A percentile compares a stretch with the other conserved stretches of the same genome.
Evolutionary conservation across 306 rosid species (phyloP).

Genomic region (Vachellia pachyceras): DNA sequence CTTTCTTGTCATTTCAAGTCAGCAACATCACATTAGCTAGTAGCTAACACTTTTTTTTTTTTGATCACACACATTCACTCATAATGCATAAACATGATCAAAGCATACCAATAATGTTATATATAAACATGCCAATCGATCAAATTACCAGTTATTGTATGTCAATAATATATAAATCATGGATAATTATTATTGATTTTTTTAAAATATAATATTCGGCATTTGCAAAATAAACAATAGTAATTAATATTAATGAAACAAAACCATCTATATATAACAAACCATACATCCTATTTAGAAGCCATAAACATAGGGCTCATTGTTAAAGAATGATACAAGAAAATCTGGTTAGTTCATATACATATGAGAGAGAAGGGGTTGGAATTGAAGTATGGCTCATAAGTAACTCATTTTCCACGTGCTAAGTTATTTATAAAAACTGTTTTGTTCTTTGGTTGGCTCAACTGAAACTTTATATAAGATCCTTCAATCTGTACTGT

Average conservation of each 20-base stretch:
- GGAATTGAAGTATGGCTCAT: slow-evolving; percentile 6
- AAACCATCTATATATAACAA: not conserved
- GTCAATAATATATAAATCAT: too few species aligned
- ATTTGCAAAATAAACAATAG: too few species aligned
- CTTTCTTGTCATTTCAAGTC: not conserved
- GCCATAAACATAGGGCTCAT: not conserved
- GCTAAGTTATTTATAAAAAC: not conserved
- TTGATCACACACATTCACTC: not conserved
- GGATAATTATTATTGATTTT: too few species aligned
- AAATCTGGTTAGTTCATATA: not conserved
- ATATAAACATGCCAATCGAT: too few species aligned
- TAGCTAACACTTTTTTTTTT: not conserved
- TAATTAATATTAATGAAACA: too few species aligned
- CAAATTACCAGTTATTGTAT: too few species aligned
- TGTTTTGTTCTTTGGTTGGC: not conserved
- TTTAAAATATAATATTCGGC: too few species aligned
- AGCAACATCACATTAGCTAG: not conserved
- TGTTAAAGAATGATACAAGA: not conserved
- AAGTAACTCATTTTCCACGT: slow-evolving; percentile 53
- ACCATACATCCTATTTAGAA: not conserved
- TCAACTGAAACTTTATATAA: slow-evolving; percentile 31
- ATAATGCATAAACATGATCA: not conserved
- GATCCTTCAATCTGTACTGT: slow-evolving; percentile 18
- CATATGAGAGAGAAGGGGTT: not conserved
- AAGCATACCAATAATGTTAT: too few species aligned